These are phyloP conservation scores for Leccinellum luteum DNA, from an alignment of 768 basidiomycete genomes.

Conservation along the genomic window DNA sequence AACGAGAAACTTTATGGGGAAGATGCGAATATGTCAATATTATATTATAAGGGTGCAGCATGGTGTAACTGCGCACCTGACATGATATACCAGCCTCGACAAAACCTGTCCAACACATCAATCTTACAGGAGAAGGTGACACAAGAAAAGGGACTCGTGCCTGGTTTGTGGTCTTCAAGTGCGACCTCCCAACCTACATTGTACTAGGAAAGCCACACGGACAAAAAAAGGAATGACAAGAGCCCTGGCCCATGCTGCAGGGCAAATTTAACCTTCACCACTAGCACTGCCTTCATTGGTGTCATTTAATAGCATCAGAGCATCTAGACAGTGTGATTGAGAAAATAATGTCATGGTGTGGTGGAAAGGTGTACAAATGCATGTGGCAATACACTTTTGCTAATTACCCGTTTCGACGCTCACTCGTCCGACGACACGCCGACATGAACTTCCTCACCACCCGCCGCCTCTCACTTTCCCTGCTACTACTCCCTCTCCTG, in stretches of 20 bases:
- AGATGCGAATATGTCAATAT: slow-evolving; percentile 52
- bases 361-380: too few species aligned
- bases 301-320: too few species aligned
- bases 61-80: slow-evolving; percentile 58
- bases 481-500: not conserved
- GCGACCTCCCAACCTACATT: slow-evolving; percentile 24
- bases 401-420: not conserved
- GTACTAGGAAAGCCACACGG: too few species aligned
- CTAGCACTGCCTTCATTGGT: too few species aligned
- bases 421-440: not conserved
- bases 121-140: not conserved
- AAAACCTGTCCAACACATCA: slow-evolving; percentile 33
- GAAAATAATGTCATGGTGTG: too few species aligned
- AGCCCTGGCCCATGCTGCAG: too few species aligned
- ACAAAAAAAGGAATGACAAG: too few species aligned
- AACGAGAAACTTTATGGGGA: not conserved
- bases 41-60: slow-evolving; percentile 59
- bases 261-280: too few species aligned
- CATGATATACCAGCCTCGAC: slow-evolving; percentile 50
- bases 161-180: slow-evolving; percentile 22
- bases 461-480: not conserved
- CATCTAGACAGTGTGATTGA: too few species aligned
- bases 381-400: not conserved
- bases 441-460: slow-evolving; percentile 5
- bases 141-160: not conserved